phyloP scores from a whole-genome alignment of 768 basidiomycete species.

The Heimioporus sp. region DNA sequence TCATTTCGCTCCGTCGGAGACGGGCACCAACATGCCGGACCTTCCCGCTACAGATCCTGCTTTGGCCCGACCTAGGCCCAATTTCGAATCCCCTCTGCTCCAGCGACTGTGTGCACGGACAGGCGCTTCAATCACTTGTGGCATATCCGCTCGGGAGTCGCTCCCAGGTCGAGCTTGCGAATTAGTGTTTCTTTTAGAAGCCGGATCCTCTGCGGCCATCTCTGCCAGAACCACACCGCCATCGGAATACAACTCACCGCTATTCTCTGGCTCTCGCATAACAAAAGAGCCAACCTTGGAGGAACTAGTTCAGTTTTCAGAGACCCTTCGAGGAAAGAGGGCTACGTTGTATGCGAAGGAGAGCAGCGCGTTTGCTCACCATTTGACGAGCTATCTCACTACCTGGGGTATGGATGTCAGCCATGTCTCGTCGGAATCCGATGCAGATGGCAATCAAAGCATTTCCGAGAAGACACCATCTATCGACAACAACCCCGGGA shows the following conservation, averaged over 20 bases:
- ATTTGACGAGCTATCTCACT: conserved; percentile 89
- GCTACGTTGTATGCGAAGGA: conserved; percentile 84
- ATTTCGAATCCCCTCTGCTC: conserved; percentile 53
- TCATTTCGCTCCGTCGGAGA: conserved; percentile 34
- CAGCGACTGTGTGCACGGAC: conserved; percentile 60
- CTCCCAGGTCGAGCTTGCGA: conserved; percentile 59
- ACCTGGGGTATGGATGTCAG: conserved; percentile 95
- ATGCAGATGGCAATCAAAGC: conserved; percentile 39
- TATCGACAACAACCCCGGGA: conserved; percentile 4
- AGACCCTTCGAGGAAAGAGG: conserved; percentile 77
- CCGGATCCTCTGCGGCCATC: conserved; percentile 48
- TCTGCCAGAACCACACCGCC: conserved; percentile 39
- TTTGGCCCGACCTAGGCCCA: conserved; percentile 32
- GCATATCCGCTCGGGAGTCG: conserved; percentile 41
- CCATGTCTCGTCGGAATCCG: conserved; percentile 65
- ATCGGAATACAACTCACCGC: conserved; percentile 47
- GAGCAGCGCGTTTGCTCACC: conserved; percentile 87
- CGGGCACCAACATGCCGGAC: conserved; percentile 6
- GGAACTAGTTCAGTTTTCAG: conserved; percentile 76
- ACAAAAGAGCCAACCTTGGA: conserved; percentile 75
- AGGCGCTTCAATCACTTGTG: conserved; percentile 42
- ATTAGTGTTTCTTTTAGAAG: conserved; percentile 60
- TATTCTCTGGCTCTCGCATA: conserved; percentile 48
- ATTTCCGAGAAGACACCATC: conserved; percentile 14
- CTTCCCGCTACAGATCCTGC: conserved; percentile 10